phyloP scores from a whole-genome alignment of 2,329 filamentous ascomycete genomes.

The Leptographium procerum region DNA sequence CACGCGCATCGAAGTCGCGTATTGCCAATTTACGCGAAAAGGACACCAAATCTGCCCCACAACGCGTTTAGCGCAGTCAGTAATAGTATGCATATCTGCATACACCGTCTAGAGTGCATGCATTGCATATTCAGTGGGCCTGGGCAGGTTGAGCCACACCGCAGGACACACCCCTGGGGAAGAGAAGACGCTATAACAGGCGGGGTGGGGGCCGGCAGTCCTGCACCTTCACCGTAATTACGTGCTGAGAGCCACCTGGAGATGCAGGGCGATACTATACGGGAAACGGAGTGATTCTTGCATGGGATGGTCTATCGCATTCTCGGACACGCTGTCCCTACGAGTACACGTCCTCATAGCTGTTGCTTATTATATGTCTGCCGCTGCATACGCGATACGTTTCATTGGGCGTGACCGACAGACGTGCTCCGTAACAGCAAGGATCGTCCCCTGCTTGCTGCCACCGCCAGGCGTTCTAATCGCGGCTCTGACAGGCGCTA shows the following conservation, averaged over 20 bases:
- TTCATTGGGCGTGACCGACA: neutral
- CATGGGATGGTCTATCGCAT: too few relatives aligned
- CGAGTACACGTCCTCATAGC: too few relatives aligned
- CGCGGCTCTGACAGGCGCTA: slow-evolving; percentile 1
- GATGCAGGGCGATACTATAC: too few relatives aligned
- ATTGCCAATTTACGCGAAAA: slow-evolving; percentile 10
- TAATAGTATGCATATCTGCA: neutral
- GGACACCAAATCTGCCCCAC: neutral
- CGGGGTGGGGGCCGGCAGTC: neutral
- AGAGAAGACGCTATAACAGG: neutral
- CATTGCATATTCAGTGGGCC: neutral
- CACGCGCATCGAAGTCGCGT: slow-evolving; percentile 6
- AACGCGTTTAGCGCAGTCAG: neutral
- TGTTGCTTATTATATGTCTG: too few relatives aligned
- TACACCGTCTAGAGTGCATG: neutral
- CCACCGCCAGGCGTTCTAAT: neutral
- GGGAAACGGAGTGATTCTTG: too few relatives aligned
- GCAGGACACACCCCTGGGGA: too few relatives aligned
- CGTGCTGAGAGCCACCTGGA: neutral
- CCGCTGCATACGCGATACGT: neutral
- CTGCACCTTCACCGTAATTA: neutral
- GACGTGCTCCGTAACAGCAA: neutral
- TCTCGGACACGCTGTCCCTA: too few relatives aligned
- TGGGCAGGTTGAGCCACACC: too few relatives aligned
- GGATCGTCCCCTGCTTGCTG: neutral